phyloP scores from a whole-genome alignment of 75 land plant species.

The Cunninghamia lanceolata region DNA sequence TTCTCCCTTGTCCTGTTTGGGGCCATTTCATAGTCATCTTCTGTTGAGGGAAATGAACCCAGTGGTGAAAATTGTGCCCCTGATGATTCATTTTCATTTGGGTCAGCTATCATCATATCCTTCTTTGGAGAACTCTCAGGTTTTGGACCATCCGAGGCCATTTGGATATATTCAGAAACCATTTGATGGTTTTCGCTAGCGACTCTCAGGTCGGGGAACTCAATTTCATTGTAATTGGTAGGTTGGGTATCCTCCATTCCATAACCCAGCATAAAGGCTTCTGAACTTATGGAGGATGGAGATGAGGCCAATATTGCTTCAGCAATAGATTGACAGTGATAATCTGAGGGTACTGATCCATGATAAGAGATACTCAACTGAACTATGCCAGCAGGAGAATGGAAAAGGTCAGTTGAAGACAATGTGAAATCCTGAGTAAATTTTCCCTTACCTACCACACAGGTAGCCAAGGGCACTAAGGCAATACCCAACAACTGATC shows the following conservation, averaged over 20 bases:
- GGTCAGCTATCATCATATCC: background rate
- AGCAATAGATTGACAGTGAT: constrained; percentile 23
- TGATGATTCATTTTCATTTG: background rate
- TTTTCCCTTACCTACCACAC: constrained; percentile 30
- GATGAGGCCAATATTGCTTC: constrained; percentile 13
- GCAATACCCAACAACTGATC: constrained; percentile 79
- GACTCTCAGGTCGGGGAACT: constrained; percentile 72
- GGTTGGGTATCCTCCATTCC: constrained; percentile 14
- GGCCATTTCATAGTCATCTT: constrained; percentile 10
- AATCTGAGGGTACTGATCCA: constrained; percentile 45
- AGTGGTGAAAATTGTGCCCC: constrained; percentile 1
- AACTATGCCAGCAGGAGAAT: constrained; percentile 78
- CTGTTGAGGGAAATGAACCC: background rate
- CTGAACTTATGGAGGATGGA: constrained; percentile 4
- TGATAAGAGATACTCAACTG: constrained; percentile 44
- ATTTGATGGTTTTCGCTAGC: constrained; percentile 53
- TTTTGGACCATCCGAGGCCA: constrained; percentile 30
- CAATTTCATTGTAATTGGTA: constrained; percentile 36
- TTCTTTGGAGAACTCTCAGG: constrained; percentile 18
- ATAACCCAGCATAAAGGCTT: background rate
- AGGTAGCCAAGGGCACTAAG: constrained; percentile 52
- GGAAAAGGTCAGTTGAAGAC: constrained; percentile 78
- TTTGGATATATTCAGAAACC: constrained; percentile 64
- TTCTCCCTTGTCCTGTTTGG: background rate
- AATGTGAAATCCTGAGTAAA: constrained; percentile 57